phyloP scores from a whole-genome alignment of 169 alveolate species.

The Babesia divergens region DNA sequence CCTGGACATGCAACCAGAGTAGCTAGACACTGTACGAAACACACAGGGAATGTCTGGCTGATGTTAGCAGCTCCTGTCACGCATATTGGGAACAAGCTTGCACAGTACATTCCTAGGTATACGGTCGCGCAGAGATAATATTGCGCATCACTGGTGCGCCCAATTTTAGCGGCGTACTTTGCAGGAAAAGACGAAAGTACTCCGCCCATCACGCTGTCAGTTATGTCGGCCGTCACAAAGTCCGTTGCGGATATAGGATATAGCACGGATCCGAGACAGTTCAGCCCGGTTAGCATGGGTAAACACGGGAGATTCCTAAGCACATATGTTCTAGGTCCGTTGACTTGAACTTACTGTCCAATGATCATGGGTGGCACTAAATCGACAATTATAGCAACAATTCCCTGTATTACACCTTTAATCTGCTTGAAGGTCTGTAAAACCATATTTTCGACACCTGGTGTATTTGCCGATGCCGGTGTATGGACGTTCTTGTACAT shows the following conservation, averaged over 20 bases:
- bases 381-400: constrained; percentile 74
- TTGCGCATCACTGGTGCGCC: constrained; percentile 78
- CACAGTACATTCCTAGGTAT: constrained; percentile 82
- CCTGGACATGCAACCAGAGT: constrained; percentile 85
- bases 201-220: constrained; percentile 81
- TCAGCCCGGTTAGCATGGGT: constrained; percentile 83
- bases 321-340: neutral
- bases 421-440: constrained; percentile 74
- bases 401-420: constrained; percentile 78
- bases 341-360: constrained; percentile 66
- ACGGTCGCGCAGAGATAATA: constrained; percentile 79
- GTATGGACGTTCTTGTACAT: constrained; percentile 51
- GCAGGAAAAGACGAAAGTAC: constrained; percentile 79
- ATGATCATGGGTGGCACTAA: constrained; percentile 81
- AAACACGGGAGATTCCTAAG: constrained; percentile 81
- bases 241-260: constrained; percentile 83
- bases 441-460: constrained; percentile 73
- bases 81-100: constrained; percentile 81
- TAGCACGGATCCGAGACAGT: constrained; percentile 81
- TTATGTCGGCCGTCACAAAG: constrained; percentile 77
- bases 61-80: constrained; percentile 74
- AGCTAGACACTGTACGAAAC: constrained; percentile 82
- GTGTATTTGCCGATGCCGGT: constrained; percentile 70
- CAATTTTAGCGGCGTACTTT: constrained; percentile 81
- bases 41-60: constrained; percentile 50